Conservation (phyloP, 2,329 filamentous ascomycete species). For the Cladophialophora yegresii region DNA sequence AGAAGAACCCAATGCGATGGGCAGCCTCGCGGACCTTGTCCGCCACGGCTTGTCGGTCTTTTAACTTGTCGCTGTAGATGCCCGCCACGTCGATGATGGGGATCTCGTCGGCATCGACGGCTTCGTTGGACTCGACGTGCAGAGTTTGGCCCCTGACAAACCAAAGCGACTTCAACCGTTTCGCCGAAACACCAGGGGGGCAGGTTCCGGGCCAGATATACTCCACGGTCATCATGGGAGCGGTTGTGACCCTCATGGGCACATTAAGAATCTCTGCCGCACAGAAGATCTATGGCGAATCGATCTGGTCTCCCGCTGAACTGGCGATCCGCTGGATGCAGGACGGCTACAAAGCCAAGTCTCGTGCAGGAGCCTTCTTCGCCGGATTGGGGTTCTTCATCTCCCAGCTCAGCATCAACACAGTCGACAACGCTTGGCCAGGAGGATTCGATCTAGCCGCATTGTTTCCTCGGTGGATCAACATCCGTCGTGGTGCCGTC, state of each 20-base stretch:
- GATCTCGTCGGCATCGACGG: conserved; percentile 38
- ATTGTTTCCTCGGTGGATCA: conserved; percentile 57
- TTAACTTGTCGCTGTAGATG: conserved; percentile 43
- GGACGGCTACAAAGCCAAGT: conserved; percentile 19
- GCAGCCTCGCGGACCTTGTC: conserved; percentile 47
- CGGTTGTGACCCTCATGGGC: conserved; percentile 40
- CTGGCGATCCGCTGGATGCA: conserved; percentile 21
- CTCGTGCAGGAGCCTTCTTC: conserved; percentile 50
- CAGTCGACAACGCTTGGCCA: conserved; percentile 55
- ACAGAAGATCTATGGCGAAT: conserved; percentile 20
- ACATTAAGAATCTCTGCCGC: conserved; percentile 20
- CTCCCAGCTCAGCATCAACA: conserved; percentile 53
- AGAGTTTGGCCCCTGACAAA: conserved; percentile 24
- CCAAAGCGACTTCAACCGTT: conserved; percentile 35
- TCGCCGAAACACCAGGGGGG: conserved; percentile 26
- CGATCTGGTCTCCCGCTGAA: conserved; percentile 21
- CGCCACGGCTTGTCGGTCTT: conserved; percentile 46
- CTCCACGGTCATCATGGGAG: conserved; percentile 33
- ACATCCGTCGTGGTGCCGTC: conserved; percentile 45
- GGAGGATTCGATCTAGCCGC: conserved; percentile 58
- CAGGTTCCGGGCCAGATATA: conserved; percentile 27
- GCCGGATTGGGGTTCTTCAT: conserved; percentile 52
- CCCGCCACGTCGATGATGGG: conserved; percentile 50
- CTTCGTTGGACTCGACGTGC: conserved; percentile 24
- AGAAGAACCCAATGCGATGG: conserved; percentile 44